Percentiles rank a stretch among this genome's conserved stretches.
These are phyloP conservation scores for Aspergillus uvarum DNA, from an alignment of 2,329 filamentous ascomycete species.

Conservation along the genomic window DNA sequence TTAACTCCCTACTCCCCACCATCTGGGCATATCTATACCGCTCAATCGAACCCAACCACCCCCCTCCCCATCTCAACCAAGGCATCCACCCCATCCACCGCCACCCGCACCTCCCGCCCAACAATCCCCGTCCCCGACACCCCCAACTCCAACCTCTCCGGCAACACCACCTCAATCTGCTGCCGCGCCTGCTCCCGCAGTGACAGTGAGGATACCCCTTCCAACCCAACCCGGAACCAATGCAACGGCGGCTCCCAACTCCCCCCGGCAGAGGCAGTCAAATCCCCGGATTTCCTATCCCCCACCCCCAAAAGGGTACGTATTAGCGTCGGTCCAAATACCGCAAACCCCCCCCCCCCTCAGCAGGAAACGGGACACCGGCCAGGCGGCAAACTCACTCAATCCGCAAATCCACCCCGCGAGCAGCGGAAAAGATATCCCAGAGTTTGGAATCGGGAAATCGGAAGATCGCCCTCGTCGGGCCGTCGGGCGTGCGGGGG, in stretches of 20 bases:
- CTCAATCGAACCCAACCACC: conserved; percentile 37
- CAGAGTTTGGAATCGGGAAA: conserved; percentile 25
- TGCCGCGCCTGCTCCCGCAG: neutral
- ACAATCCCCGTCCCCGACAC: conserved; percentile 37
- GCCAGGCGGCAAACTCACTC: conserved; percentile 29
- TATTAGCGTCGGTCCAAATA: neutral
- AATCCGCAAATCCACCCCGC: conserved; percentile 31
- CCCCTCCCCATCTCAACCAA: conserved; percentile 29
- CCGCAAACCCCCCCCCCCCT: neutral
- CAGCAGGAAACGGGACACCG: neutral
- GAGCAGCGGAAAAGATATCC: conserved; percentile 19
- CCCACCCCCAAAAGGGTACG: neutral
- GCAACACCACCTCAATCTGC: conserved; percentile 31
- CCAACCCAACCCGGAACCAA: conserved; percentile 23
- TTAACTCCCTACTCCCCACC: too few species aligned
- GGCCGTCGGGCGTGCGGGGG: conserved; percentile 7
- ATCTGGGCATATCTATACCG: neutral
- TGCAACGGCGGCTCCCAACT: conserved; percentile 19
- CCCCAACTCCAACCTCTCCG: conserved; percentile 33
- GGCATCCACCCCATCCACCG: conserved; percentile 22
- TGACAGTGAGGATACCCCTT: neutral
- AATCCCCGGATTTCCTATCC: conserved; percentile 29
- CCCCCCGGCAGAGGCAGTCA: conserved; percentile 12
- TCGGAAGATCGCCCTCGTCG: conserved; percentile 28
- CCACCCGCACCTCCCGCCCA: conserved; percentile 33